phyloP scores from a whole-genome alignment of 1,284 basidiomycete genomes.

The Exsudoporus floridanus region DNA sequence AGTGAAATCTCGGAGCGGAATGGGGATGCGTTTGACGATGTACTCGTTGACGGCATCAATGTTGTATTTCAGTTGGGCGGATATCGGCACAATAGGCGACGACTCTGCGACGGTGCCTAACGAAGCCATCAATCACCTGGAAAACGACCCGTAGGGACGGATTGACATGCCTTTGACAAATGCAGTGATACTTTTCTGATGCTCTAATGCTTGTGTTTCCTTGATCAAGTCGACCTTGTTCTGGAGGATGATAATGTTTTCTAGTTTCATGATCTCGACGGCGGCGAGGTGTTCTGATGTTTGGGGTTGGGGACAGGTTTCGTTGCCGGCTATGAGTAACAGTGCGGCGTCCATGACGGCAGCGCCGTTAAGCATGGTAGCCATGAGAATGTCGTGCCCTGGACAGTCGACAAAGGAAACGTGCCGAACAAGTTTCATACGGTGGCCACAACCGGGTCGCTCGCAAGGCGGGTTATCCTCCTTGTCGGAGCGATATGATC shows the following conservation, averaged over 20 bases:
- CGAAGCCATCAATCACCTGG: neutral
- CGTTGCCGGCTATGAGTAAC: conserved; percentile 94
- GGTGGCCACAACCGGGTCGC: conserved; percentile 84
- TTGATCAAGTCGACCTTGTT: conserved; percentile 97
- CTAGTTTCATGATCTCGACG: conserved; percentile 98
- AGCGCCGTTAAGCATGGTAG: conserved; percentile 99
- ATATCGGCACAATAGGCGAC: conserved; percentile 98
- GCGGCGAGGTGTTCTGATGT: conserved; percentile 98
- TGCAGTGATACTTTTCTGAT: conserved; percentile 88
- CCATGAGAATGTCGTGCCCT: conserved; percentile 97
- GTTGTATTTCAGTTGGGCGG: conserved; percentile 98
- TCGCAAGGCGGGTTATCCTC: conserved; percentile 94
- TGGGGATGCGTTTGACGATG: conserved; percentile 95
- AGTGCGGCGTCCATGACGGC: conserved; percentile 99
- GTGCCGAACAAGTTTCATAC: conserved; percentile 90
- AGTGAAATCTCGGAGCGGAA: conserved; percentile 91
- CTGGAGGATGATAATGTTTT: conserved; percentile 97
- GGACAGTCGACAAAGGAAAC: conserved; percentile 98
- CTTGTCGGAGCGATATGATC: conserved; percentile 91
- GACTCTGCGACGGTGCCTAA: conserved; percentile 93
- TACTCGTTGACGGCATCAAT: conserved; percentile 99
- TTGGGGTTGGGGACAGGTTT: conserved; percentile 98
- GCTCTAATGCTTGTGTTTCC: conserved; percentile 87
- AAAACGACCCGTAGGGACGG: neutral
- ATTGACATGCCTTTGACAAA: conserved; percentile 82